These are phyloP conservation scores for Prunus padus DNA, from an alignment of 306 rosid genomes.

Conservation along the genomic window DNA sequence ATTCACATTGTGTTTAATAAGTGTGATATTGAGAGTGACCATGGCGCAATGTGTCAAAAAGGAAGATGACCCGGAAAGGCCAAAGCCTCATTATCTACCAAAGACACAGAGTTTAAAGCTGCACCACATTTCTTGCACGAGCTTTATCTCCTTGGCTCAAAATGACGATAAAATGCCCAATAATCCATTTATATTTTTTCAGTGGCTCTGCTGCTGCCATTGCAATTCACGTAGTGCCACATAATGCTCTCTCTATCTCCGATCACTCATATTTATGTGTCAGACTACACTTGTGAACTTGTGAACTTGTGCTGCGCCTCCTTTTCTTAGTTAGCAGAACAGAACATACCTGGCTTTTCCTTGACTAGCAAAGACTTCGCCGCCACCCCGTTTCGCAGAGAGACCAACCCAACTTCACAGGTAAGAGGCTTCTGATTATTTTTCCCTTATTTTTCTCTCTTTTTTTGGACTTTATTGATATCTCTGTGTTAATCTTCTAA, in stretches of 20 bases:
- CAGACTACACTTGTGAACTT: conserved; percentile 18
- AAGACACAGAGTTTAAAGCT: conserved; percentile 39
- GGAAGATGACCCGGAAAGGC: conserved; percentile 6
- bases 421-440: conserved; percentile 18
- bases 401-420: conserved; percentile 25
- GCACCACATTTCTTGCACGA: conserved; percentile 63
- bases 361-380: background rate
- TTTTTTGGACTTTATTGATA: background rate
- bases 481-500: conserved; percentile 6
- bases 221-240: conserved; percentile 46
- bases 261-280: conserved; percentile 4
- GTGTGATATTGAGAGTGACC: conserved; percentile 24
- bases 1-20: background rate
- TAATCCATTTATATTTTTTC: conserved; percentile 58
- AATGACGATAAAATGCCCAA: conserved; percentile 15
- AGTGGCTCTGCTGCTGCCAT: conserved; percentile 75
- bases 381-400: background rate
- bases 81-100: conserved; percentile 38
- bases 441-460: background rate
- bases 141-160: conserved; percentile 58
- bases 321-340: conserved; percentile 13
- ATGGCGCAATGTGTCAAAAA: background rate
- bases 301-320: background rate
- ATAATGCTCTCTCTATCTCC: conserved; percentile 13
- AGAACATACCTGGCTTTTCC: conserved; percentile 20